Evolutionary conservation across 2,329 filamentous ascomycete genomes (phyloP).

Genomic region (Aureobasidium namibiae): DNA sequence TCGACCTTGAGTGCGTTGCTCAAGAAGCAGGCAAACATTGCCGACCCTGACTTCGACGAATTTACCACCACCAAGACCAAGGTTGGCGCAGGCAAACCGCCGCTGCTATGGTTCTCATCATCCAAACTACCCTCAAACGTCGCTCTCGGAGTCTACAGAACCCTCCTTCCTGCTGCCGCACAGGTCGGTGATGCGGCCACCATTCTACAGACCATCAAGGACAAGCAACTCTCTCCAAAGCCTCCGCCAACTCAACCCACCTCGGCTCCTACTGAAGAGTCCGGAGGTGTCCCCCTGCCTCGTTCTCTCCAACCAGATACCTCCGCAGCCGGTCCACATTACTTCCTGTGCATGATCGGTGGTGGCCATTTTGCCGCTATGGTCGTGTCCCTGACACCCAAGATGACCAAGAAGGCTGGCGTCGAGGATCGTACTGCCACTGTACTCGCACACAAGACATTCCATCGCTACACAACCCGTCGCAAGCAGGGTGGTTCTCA

Average conservation of each 20-base stretch:
- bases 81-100: slow-evolving; percentile 56
- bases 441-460: slow-evolving; percentile 92
- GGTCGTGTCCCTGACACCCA: slow-evolving; percentile 81
- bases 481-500: slow-evolving; percentile 95
- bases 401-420: slow-evolving; percentile 61
- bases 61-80: slow-evolving; percentile 36
- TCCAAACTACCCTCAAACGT: slow-evolving; percentile 65
- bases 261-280: slow-evolving; percentile 35
- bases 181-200: slow-evolving; percentile 50
- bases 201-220: slow-evolving; percentile 60
- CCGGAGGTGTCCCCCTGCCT: slow-evolving; percentile 51
- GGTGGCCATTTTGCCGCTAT: slow-evolving; percentile 96
- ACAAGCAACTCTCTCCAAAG: slow-evolving; percentile 67
- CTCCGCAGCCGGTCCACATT: slow-evolving; percentile 65
- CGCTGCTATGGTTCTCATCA: slow-evolving; percentile 79
- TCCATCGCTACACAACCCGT: slow-evolving; percentile 92
- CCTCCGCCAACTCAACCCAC: slow-evolving; percentile 36
- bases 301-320: slow-evolving; percentile 31
- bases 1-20: slow-evolving; percentile 67
- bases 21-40: slow-evolving; percentile 73
- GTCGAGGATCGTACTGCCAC: slow-evolving; percentile 76
- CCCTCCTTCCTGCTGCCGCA: slow-evolving; percentile 67
- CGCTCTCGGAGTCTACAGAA: slow-evolving; percentile 78
- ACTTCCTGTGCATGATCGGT: slow-evolving; percentile 97
- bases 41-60: slow-evolving; percentile 44